Conservation (phyloP, 192 early-diverging fungal species). For the Backusella sp. region DNA sequence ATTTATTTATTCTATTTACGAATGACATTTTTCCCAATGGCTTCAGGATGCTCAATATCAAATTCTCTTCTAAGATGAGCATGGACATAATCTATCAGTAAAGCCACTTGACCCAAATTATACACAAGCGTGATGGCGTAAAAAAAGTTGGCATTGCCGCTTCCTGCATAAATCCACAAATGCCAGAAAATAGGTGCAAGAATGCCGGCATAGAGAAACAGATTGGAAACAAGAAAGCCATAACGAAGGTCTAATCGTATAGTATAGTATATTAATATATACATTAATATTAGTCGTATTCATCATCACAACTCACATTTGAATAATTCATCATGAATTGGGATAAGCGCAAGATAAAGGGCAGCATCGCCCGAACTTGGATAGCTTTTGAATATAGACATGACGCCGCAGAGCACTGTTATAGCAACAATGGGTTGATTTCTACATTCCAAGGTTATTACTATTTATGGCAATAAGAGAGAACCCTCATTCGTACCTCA, state of each 20-base stretch:
- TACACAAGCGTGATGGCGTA: slow-evolving; percentile 96
- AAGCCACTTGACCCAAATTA: slow-evolving; percentile 79
- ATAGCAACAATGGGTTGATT: slow-evolving; percentile 78
- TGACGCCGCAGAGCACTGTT: slow-evolving; percentile 69
- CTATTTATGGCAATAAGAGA: background rate
- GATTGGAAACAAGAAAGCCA: slow-evolving; percentile 65
- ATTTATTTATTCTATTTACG: slow-evolving; percentile 27
- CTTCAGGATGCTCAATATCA: slow-evolving; percentile 63
- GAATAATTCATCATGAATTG: slow-evolving; percentile 78
- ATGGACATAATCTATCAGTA: slow-evolving; percentile 83
- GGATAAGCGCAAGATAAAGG: slow-evolving; percentile 78
- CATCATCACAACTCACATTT: slow-evolving; percentile 71
- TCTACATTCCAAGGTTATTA: slow-evolving; percentile 33
- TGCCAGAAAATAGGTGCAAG: slow-evolving; percentile 91
- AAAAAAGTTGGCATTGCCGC: slow-evolving; percentile 98
- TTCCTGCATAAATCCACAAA: slow-evolving; percentile 94
- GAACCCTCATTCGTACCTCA: slow-evolving; percentile 50
- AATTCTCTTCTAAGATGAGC: slow-evolving; percentile 77
- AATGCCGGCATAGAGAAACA: slow-evolving; percentile 72
- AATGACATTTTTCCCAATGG: slow-evolving; percentile 49
- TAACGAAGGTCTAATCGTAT: slow-evolving; percentile 72
- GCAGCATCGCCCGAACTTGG: slow-evolving; percentile 86
- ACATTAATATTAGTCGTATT: too few relatives aligned
- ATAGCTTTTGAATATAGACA: slow-evolving; percentile 91
- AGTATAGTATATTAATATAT: too few relatives aligned